Base-by-base conservation (phyloP, 139 green algal species). In the Nannochloris sp. region DNA sequence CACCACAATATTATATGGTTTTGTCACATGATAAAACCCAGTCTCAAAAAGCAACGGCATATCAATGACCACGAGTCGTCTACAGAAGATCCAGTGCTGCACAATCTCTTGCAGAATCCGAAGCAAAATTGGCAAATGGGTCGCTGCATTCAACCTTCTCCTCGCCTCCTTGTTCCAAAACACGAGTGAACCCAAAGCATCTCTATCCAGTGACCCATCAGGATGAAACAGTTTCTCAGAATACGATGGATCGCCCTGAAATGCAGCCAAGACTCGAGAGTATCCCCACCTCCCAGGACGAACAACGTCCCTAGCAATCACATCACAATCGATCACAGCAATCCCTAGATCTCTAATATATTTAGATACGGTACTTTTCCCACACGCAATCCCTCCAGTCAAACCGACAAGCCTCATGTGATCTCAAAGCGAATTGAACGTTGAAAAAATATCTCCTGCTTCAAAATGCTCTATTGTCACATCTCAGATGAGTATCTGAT, bases 21-120 rank as follows among this genome's bases (percentile, higher is more conserved):
- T 61, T 0, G 68, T 65, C 12, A 83, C 19, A 24, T 53, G 58
- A 29, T 79, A 48, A 10, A 66, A 66, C 0, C 78, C 76, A 6
- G 79, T 88, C 64, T 95, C 88, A 62, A 95, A 92, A 8, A 95
- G 79, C 43, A 95, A 73, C 0, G 88, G 88, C 83, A 92, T 90
- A 66, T 95, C 88, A 2, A 95, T 59, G 0, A 85, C 78, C 74
- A 85, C 72, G 0, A 81, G 18, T 14, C 44, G 59, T 2, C 60
- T 64, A 61, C 64, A 81, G 1, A 3, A 27, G 1, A 87, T 36
- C 82, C 82, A 90, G 37, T 63, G 16, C 6, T 23, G 0, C 3
- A 83, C 8, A 15, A 94, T 29, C 25, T 78, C 61, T 10, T 34
- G 43, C 1, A 76, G 25, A 10, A 92, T 57, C 31, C 75, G 71